These are phyloP conservation scores for Candida multigemmis DNA, from an alignment of 805 yeast genomes.

Conservation along the genomic window DNA sequence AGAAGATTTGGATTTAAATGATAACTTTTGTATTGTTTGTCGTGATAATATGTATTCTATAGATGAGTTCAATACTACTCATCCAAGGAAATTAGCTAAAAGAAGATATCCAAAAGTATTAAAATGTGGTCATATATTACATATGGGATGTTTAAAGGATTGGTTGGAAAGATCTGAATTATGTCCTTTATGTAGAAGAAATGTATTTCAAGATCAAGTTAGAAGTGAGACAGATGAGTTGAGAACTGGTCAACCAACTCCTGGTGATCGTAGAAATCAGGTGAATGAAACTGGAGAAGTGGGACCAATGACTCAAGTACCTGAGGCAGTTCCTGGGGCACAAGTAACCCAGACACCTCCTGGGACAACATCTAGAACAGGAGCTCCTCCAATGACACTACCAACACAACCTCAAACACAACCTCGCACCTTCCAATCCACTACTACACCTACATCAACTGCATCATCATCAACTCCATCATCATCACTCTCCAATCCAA, in stretches of 20 bases:
- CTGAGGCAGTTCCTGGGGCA: not conserved
- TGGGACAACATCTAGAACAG: not conserved
- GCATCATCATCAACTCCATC: not conserved
- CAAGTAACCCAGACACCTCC: not conserved
- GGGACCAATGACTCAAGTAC: constrained; percentile 1
- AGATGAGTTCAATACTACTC: constrained; percentile 19
- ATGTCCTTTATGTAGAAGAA: constrained; percentile 87
- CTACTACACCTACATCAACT: constrained; percentile 1
- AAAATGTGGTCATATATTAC: constrained; percentile 81
- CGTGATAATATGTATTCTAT: constrained; percentile 73
- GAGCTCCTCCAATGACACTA: not conserved
- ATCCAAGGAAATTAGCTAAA: constrained; percentile 11
- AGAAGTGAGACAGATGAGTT: not conserved
- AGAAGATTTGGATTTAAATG: constrained; percentile 46
- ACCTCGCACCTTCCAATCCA: too few species aligned
- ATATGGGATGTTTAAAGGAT: constrained; percentile 79
- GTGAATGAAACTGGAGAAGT: constrained; percentile 1
- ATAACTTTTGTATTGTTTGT: constrained; percentile 77
- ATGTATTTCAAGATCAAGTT: constrained; percentile 37
- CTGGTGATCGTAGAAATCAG: not conserved
- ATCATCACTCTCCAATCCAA: constrained; percentile 1
- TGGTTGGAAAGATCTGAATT: constrained; percentile 89
- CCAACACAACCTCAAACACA: constrained; percentile 1
- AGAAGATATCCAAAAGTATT: constrained; percentile 64
- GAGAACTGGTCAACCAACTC: not conserved